These are phyloP conservation scores for Fusarium musae DNA, from an alignment of 2,329 filamentous ascomycete species.

Conservation along the genomic window DNA sequence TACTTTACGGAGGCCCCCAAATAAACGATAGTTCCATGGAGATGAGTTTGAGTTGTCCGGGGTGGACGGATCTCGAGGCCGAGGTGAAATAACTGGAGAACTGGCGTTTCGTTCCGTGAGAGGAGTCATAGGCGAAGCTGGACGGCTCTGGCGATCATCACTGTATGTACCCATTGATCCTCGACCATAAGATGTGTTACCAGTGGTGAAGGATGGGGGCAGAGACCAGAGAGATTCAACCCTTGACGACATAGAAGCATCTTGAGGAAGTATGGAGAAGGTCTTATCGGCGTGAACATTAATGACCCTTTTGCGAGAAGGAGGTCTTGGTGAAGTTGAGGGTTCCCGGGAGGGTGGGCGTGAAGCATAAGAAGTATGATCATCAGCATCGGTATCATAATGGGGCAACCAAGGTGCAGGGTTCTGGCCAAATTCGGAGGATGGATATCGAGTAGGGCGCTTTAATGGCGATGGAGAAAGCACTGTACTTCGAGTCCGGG, in stretches of 20 bases:
- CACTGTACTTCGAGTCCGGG: slow-evolving; percentile 28
- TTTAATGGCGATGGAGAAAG: slow-evolving; percentile 36
- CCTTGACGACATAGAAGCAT: slow-evolving; percentile 44
- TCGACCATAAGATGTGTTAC: slow-evolving; percentile 61
- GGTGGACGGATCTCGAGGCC: slow-evolving; percentile 27
- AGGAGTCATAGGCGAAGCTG: slow-evolving; percentile 62
- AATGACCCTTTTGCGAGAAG: slow-evolving; percentile 55
- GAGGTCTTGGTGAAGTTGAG: slow-evolving; percentile 43
- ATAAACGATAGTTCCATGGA: slow-evolving; percentile 65
- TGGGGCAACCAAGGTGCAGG: slow-evolving; percentile 37
- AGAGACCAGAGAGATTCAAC: slow-evolving; percentile 53
- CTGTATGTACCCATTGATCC: slow-evolving; percentile 59
- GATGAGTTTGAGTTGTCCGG: slow-evolving; percentile 46
- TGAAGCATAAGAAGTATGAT: slow-evolving; percentile 31
- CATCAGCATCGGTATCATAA: slow-evolving; percentile 34
- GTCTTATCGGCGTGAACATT: slow-evolving; percentile 68
- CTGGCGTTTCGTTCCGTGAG: slow-evolving; percentile 53
- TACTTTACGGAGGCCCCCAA: slow-evolving; percentile 66
- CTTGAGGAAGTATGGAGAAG: slow-evolving; percentile 61
- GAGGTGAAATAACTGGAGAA: slow-evolving; percentile 34
- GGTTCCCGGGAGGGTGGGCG: slow-evolving; percentile 34
- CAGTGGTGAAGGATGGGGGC: slow-evolving; percentile 57
- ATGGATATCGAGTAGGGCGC: slow-evolving; percentile 23
- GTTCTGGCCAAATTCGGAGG: slow-evolving; percentile 32
- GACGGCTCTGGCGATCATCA: slow-evolving; percentile 59